Conservation (phyloP, 2,329 filamentous ascomycete genomes). For the Fusarium agapanthi region DNA sequence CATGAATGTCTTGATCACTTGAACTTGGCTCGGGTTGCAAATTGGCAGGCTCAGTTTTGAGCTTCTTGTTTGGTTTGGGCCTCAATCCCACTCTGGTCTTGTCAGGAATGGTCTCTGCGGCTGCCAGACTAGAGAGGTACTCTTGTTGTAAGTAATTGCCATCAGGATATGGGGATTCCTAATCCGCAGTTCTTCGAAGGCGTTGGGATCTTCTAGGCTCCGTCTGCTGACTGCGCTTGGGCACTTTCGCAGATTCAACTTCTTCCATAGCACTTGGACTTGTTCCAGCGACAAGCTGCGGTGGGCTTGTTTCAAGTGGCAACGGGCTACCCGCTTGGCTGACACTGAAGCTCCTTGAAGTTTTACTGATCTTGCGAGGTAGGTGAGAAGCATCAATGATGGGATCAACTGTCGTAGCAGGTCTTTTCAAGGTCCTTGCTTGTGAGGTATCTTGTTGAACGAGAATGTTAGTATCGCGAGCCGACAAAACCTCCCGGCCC, state of each 20-base stretch:
- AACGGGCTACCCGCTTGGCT: constrained; percentile 43
- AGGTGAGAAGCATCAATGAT: neutral
- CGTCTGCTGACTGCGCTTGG: neutral
- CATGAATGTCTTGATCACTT: constrained; percentile 18
- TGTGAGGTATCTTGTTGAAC: neutral
- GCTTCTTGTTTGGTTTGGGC: neutral
- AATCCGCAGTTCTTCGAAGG: constrained; percentile 7
- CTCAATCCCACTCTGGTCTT: neutral
- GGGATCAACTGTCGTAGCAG: neutral
- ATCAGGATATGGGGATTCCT: constrained; percentile 8
- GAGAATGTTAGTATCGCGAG: constrained; percentile 20
- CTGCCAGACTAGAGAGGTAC: constrained; percentile 7
- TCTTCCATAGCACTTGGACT: neutral
- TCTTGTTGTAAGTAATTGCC: constrained; percentile 1
- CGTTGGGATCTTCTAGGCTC: constrained; percentile 15
- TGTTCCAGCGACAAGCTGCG: neutral
- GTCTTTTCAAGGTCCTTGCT: neutral
- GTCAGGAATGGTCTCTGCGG: neutral
- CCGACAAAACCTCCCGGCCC: neutral
- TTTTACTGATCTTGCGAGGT: constrained; percentile 17
- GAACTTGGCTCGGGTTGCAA: neutral
- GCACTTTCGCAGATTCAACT: neutral
- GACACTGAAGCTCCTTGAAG: constrained; percentile 38
- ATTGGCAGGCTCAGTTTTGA: neutral
- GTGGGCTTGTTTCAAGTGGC: constrained; percentile 6